Base-by-base conservation (phyloP, 495 filamentous ascomycete genomes). In the Elasticomyces elasticus region DNA sequence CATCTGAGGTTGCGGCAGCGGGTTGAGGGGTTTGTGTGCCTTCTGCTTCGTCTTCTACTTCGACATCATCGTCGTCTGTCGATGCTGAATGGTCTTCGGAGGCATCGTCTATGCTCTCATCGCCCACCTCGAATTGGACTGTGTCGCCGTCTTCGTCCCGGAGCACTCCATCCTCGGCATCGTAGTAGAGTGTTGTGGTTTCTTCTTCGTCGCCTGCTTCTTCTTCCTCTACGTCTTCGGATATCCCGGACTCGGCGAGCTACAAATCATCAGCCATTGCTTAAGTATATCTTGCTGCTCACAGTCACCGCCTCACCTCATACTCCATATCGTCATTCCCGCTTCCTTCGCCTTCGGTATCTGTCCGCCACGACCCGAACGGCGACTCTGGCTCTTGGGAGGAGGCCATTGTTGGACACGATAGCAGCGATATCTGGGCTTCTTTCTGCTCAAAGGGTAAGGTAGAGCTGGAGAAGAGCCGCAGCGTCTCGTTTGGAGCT, bases 241-340 rank as follows among this genome's bases (percentile, higher is more conserved):
- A 37, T 1, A 57, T 31, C 1, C 54, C 49, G 12, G 52, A 38
- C n/a, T 49, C 43, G 5, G 47, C 52, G 5, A 46, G 30, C 51
- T 58, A 48, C 20, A 45, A 31, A 3, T 17, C 19, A 20, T 47
- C 23, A 55, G 26, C 9, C 9, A 33, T 27, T 12, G 3, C 22
- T 48, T 31, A 20, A 27, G 11, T 17, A 37, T 20, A 22, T 17
- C 28, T 73, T 56, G 62, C 67, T 58, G 58, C 66, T 48, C 56
- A 30, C 23, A 35, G 28, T 51, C 48, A 7, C n/a, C 13, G 12
- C 30, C 48, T 46, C 25, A 61, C 53, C 49, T 67, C 70, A 62
- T 56, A 72, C 58, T 69, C 77, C 72, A 71, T 75, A 62, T 78
- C 76, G 55, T 75, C 69, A 60, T 79, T 73, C 30, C 74, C 72